Base-by-base conservation (phyloP, 345 rosid genomes). In the Lepidium didymum region DNA sequence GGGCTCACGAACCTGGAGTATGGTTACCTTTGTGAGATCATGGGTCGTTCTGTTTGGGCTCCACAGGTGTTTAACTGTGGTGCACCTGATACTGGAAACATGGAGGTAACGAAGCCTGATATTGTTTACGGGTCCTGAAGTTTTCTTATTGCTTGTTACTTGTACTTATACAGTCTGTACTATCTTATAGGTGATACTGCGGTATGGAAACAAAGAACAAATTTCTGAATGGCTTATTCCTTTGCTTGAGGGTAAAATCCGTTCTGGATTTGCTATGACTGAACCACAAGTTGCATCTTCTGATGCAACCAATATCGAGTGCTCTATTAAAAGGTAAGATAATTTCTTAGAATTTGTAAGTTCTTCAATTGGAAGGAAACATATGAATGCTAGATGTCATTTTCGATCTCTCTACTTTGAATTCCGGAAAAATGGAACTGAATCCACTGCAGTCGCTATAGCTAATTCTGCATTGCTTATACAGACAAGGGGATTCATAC, bases 191-290 rank as follows among this genome's bases (percentile, higher is more conserved):
- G 99, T 89, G 67, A 71, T 94, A 77, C 69, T 91, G 77, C 87
- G 97, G 14, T 91, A 94, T 76, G 99, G 99, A 55, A 89, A 79
- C 81, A 86, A 78, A 78, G 97, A 91, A 70, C 99, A 94, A 72
- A 81, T 73, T 14, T 80, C 78, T 25, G 79, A 94, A 73, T 91
- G 97, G 97, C 99, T 91, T 62, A 70, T 91, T 69, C 99, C 99
- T 14, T 70, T 94, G 80, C 97, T 94, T 47, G 85, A 89, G 64
- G 99, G 99, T 58, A 85, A 81, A 78, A 86, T 91, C 61, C 92
- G 99, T 50, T 94, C 99, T 62, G 99, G 91, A 77, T 94, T 94
- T 73, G 99, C 99, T 53, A 94, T 94, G 97, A 94, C 99, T 47
- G 99, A 94, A 74, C 99, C 99, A 15, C 89, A 83, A 75, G 99